Conservation (phyloP, 2,329 filamentous ascomycete species). For the Aciculosporium take region DNA sequence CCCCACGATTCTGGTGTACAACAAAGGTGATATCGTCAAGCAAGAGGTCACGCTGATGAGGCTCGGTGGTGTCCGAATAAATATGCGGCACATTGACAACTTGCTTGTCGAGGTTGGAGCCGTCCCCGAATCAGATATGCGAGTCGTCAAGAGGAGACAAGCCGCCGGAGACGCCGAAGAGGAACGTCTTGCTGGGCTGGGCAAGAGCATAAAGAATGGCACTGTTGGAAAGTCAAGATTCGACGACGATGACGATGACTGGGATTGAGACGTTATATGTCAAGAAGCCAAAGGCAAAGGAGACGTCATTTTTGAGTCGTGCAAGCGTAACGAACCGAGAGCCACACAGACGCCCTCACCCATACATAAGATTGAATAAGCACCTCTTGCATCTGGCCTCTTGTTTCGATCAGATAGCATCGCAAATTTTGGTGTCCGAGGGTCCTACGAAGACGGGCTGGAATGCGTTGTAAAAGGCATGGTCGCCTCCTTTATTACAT, state of each 20-base stretch:
- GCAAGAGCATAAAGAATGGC: constrained; percentile 37
- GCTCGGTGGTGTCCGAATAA: constrained; percentile 57
- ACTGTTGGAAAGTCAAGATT: constrained; percentile 30
- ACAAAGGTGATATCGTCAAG: constrained; percentile 79
- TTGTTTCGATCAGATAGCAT: background rate
- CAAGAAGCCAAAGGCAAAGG: background rate
- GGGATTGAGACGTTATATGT: constrained; percentile 35
- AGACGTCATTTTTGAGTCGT: background rate
- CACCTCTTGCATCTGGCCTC: background rate
- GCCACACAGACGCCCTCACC: background rate
- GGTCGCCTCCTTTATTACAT: background rate
- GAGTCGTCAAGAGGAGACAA: constrained; percentile 50
- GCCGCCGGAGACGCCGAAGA: constrained; percentile 47
- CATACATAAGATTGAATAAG: background rate
- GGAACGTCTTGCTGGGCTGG: constrained; percentile 28
- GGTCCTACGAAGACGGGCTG: background rate
- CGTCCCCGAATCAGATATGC: constrained; percentile 61
- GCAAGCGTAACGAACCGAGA: background rate
- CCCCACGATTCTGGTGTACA: constrained; percentile 85
- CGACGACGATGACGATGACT: constrained; percentile 39
- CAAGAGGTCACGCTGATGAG: constrained; percentile 83
- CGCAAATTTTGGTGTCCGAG: background rate
- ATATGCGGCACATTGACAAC: constrained; percentile 62
- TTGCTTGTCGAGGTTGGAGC: constrained; percentile 73
- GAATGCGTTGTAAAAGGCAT: background rate